These are phyloP conservation scores for Rehmannia glutinosa DNA, from an alignment of 257 asterid genomes.

Conservation along the genomic window DNA sequence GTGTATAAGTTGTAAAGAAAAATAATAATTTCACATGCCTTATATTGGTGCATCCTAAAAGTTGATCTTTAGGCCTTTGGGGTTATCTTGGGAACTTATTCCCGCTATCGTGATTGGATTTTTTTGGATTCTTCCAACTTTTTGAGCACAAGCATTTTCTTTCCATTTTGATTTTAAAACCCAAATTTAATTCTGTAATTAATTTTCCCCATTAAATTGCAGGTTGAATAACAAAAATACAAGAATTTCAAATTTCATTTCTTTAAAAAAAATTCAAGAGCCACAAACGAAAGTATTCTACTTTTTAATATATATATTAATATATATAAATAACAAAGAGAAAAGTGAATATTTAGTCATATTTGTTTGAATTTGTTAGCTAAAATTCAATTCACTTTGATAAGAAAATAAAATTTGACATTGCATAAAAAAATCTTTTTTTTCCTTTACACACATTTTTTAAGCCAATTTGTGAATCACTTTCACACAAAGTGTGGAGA, in stretches of 20 bases:
- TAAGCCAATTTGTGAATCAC: no score
- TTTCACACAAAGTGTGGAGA: no score
- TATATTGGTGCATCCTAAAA: conserved; percentile 22
- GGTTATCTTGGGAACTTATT: conserved; percentile 26
- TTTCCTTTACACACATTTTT: neutral
- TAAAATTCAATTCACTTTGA: neutral
- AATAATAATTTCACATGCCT: conserved; percentile 17
- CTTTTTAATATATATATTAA: no score
- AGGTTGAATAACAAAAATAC: neutral
- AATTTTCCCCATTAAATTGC: neutral
- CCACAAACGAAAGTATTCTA: neutral
- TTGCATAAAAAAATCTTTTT: neutral
- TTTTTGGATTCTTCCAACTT: conserved; percentile 17
- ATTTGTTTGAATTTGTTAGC: neutral
- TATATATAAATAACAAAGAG: no score
- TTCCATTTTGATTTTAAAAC: neutral
- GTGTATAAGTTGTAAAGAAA: no score
- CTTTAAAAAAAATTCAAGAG: neutral
- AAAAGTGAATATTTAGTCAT: neutral
- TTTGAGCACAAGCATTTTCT: neutral
- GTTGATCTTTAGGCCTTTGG: conserved; percentile 16
- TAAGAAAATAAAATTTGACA: no score
- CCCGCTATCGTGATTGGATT: conserved; percentile 26
- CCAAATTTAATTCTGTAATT: neutral
- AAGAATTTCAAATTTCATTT: no score